Base-by-base conservation (phyloP, 805 yeast species). In the Sugiyamaella qingdaonensis region DNA sequence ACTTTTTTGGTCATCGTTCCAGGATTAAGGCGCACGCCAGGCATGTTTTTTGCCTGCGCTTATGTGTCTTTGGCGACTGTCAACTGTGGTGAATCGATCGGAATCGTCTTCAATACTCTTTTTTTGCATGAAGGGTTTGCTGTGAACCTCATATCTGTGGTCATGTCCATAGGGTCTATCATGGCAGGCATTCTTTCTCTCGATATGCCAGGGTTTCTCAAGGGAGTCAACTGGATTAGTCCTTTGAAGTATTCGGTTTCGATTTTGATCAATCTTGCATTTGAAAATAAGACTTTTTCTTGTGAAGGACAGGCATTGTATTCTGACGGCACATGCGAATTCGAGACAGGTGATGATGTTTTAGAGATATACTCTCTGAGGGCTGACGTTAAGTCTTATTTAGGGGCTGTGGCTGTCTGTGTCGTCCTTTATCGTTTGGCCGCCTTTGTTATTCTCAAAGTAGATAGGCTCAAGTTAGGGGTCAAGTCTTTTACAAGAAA, bases 111-210 rank as follows among this genome's bases (percentile, higher is more conserved):
- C 54, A 88, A 87, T 62, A 83, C 91, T 2, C 60, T 85, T 0
- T 84, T 89, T 61, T 70, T 73, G 46, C 89, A 88, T 61, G 78
- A 88, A 32, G 96, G 96, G 0, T 80, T 88, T 62, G 95, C 94
- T 0, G 82, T 87, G 14, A 87, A 86, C 64, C 69, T 86, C 2
- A 81, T 89, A 34, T 79, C 91, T 0, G 76, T 82, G 8, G 65
- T 86, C 29, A 70, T 86, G 49, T 80, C 88, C 1, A 70, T 88
- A 48, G 94, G 92, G 4, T 80, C 86, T 4, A 80, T 86, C 59
- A 86, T 89, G 94, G 86, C 88, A 1, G 97, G 96, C 2, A 72
- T 90, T 10, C 76, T 89, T 82, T 85, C 96, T 0, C 71, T 88
- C 61, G 74, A 83, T n/a, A 80, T 88, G 85, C 86, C 85, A 24